Conservation (phyloP, 176 grass and related monocot genomes). For the Thinopyrum elongatum region DNA sequence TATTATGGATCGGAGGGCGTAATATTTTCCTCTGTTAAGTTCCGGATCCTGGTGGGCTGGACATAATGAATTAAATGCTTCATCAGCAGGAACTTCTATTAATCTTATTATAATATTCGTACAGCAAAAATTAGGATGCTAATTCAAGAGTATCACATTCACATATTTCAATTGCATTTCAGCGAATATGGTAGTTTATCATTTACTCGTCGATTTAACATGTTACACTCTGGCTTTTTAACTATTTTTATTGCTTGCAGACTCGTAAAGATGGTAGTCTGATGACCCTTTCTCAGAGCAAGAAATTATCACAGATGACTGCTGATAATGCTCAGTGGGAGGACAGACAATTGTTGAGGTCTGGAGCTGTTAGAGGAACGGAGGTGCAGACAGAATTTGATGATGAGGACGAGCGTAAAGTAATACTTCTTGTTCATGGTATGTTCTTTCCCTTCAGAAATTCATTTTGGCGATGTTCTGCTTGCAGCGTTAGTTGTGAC, state of each 20-base stretch:
- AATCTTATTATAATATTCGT: background rate
- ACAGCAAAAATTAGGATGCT: background rate
- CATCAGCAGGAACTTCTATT: constrained; percentile 3
- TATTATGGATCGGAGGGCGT: too few relatives aligned
- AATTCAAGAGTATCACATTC: background rate
- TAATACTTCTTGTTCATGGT: constrained; percentile 99
- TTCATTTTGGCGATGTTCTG: background rate
- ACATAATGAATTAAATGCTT: background rate
- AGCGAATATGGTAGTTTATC: background rate
- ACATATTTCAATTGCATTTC: background rate
- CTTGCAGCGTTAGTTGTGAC: background rate
- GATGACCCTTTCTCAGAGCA: constrained; percentile 96
- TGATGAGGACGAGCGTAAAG: constrained; percentile 97
- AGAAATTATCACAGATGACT: constrained; percentile 96
- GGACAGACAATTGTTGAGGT: constrained; percentile 92
- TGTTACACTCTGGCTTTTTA: constrained; percentile 12
- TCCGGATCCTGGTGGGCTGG: background rate
- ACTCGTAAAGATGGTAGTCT: constrained; percentile 80
- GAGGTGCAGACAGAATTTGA: constrained; percentile 98
- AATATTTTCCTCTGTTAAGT: background rate
- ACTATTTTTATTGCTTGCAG: constrained; percentile 47
- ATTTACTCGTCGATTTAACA: background rate
- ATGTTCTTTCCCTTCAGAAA: constrained; percentile 20
- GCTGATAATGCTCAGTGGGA: constrained; percentile 99
- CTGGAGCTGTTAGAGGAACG: constrained; percentile 95